Evolutionary conservation across 305 asterid genomes (phyloP).

Genomic region (Plantago coronopus): DNA sequence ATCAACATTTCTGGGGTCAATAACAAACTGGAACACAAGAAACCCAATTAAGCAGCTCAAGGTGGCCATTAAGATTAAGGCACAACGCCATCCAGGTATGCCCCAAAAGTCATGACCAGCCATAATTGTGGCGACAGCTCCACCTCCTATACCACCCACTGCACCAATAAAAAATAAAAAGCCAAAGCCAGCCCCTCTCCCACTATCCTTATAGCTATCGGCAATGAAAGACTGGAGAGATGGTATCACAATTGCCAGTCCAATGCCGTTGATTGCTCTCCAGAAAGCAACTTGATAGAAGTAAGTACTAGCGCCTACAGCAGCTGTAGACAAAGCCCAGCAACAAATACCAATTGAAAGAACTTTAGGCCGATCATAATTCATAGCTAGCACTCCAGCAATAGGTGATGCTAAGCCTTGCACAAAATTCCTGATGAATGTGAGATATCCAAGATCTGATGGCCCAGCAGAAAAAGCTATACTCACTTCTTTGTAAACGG

Average conservation of each 20-base stretch:
- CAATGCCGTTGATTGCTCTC: conserved; percentile 89
- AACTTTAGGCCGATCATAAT: conserved; percentile 81
- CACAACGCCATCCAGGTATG: conserved; percentile 85
- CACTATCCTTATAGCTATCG: conserved; percentile 77
- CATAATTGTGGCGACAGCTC: conserved; percentile 94
- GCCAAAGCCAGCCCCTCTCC: conserved; percentile 88
- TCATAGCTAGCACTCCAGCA: conserved; percentile 82
- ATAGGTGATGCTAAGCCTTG: conserved; percentile 91
- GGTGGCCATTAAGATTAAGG: conserved; percentile 68
- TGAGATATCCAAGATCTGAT: conserved; percentile 93
- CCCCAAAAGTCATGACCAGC: conserved; percentile 77
- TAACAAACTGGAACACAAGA: conserved; percentile 73
- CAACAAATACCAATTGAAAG: conserved; percentile 83
- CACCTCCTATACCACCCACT: conserved; percentile 95
- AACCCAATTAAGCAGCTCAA: conserved; percentile 71
- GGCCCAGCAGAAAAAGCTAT: conserved; percentile 90
- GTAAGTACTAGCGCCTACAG: conserved; percentile 79
- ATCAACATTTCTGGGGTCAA: conserved; percentile 54
- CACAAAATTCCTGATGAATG: conserved; percentile 66
- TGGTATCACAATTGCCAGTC: conserved; percentile 92
- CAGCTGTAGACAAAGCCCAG: conserved; percentile 96
- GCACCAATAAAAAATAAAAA: conserved; percentile 77
- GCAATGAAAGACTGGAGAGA: conserved; percentile 93
- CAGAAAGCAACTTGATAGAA: conserved; percentile 79
- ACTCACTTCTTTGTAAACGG: conserved; percentile 98